Evolutionary conservation across 2,329 filamentous ascomycete genomes (phyloP).

Genomic region (Fusarium oligoseptatum): DNA sequence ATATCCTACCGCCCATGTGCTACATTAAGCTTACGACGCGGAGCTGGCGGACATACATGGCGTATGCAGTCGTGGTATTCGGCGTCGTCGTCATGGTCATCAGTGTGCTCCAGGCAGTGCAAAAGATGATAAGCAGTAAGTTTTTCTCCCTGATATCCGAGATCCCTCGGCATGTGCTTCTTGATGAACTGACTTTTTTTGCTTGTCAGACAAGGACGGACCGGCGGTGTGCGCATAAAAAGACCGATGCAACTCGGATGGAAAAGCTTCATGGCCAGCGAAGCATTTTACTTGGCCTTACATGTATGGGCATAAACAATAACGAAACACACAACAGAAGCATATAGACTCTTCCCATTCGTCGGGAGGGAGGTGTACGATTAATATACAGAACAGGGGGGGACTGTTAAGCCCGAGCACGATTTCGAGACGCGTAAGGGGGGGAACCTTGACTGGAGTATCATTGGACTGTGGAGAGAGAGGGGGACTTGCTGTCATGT

Average conservation of each 20-base stretch:
- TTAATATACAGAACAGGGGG: slow-evolving; percentile 8
- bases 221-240: slow-evolving; percentile 45
- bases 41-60: slow-evolving; percentile 79
- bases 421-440: background rate
- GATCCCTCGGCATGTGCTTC: background rate
- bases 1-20: slow-evolving; percentile 94
- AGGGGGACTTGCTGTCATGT: slow-evolving; percentile 3
- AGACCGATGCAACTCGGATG: background rate
- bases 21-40: slow-evolving; percentile 91
- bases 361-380: slow-evolving; percentile 21
- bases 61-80: slow-evolving; percentile 81
- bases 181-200: slow-evolving; percentile 29
- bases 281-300: slow-evolving; percentile 13
- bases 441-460: slow-evolving; percentile 8
- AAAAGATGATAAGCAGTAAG: slow-evolving; percentile 72
- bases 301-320: slow-evolving; percentile 14
- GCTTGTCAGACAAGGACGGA: slow-evolving; percentile 42
- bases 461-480: background rate
- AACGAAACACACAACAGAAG: slow-evolving; percentile 25
- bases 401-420: background rate
- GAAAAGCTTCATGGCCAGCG: background rate
- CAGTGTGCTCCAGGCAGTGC: slow-evolving; percentile 78
- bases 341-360: slow-evolving; percentile 27
- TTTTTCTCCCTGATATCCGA: background rate
- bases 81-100: slow-evolving; percentile 85